Conservation (phyloP, 2,329 filamentous ascomycete species). For the Clonostachys solani region DNA sequence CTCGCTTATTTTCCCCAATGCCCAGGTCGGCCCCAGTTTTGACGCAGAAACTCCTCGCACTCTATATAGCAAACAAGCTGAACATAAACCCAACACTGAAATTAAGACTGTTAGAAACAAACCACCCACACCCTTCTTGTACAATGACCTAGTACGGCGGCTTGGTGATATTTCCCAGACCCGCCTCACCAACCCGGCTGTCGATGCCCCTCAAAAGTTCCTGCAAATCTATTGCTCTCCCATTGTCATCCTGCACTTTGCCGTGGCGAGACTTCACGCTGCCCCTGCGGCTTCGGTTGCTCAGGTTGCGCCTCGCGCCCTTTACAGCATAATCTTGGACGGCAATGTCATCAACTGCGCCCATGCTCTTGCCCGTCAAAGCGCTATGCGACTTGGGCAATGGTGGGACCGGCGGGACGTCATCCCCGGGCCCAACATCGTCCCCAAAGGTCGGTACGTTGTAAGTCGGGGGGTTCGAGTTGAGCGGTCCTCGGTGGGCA, state of each 20-base stretch:
- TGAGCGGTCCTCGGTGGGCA: slow-evolving; percentile 33
- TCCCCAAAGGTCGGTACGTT: slow-evolving; percentile 17
- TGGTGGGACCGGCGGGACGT: slow-evolving; percentile 52
- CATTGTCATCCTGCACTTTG: slow-evolving; percentile 14
- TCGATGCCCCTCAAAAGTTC: slow-evolving; percentile 47
- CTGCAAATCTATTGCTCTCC: slow-evolving; percentile 38
- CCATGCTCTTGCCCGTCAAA: slow-evolving; percentile 12
- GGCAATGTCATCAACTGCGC: slow-evolving; percentile 12
- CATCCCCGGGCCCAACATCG: slow-evolving; percentile 22
- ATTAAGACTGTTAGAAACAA: not conserved
- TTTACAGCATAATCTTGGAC: slow-evolving; percentile 29
- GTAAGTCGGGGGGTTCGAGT: slow-evolving; percentile 33
- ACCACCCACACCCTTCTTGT: not conserved
- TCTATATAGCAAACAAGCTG: too few species aligned
- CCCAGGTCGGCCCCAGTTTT: too few species aligned
- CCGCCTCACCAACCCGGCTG: slow-evolving; percentile 38
- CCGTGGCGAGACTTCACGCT: slow-evolving; percentile 18
- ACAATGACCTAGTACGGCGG: slow-evolving; percentile 38
- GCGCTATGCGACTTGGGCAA: slow-evolving; percentile 33
- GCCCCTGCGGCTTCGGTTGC: slow-evolving; percentile 34
- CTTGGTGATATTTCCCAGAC: slow-evolving; percentile 37
- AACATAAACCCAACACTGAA: not conserved
- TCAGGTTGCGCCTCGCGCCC: slow-evolving; percentile 26
- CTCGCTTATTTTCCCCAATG: too few species aligned
- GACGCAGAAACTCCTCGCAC: too few species aligned